Conservation (phyloP, 176 grass and related monocot species). For the Dendrocalamus sinicus region DNA sequence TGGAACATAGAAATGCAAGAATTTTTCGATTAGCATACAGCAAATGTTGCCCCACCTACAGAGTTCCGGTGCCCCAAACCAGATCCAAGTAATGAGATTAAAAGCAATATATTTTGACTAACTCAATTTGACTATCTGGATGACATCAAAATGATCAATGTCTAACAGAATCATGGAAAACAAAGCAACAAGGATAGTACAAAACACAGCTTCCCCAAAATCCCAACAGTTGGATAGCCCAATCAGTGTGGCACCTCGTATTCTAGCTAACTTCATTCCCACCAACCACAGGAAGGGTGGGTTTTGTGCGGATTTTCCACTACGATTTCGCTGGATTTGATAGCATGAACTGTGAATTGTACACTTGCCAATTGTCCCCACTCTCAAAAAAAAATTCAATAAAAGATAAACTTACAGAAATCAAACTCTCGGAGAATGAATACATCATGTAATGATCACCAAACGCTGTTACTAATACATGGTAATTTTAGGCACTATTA, state of each 20-base stretch:
- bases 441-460: not conserved
- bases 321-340: not conserved
- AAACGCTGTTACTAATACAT: not conserved
- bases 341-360: not conserved
- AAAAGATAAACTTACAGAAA: conserved; percentile 27
- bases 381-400: not conserved
- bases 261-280: not conserved
- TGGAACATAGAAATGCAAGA: not conserved
- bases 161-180: not conserved
- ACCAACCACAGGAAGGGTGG: not conserved
- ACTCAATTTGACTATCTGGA: not conserved
- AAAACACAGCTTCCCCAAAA: not conserved
- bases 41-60: not conserved
- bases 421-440: conserved; percentile 10
- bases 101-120: not conserved
- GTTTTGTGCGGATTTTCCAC: not conserved
- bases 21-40: not conserved
- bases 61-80: not conserved
- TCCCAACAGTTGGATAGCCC: not conserved
- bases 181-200: not conserved
- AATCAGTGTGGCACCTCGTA: not conserved
- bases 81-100: not conserved
- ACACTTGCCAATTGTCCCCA: not conserved
- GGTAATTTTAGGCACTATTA: not conserved
- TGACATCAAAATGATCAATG: not conserved